phyloP scores from a whole-genome alignment of 2,329 filamentous ascomycete species.

The Pseudogymnoascus sp. region DNA sequence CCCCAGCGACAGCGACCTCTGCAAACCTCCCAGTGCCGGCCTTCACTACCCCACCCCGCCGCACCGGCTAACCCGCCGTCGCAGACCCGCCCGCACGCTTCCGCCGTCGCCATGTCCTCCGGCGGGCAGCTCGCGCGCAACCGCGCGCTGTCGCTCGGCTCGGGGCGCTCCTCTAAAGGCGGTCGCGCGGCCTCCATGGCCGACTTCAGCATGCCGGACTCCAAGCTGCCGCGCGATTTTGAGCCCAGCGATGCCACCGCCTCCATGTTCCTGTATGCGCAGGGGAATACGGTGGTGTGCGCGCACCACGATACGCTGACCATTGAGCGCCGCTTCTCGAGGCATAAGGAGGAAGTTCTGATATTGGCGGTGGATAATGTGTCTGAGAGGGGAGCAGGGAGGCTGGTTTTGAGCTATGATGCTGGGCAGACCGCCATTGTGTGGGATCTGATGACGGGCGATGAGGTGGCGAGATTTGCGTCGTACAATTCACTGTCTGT shows the following conservation, averaged over 20 bases:
- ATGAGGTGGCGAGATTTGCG: constrained; percentile 83
- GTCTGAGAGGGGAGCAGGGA: constrained; percentile 75
- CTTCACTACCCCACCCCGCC: constrained; percentile 16
- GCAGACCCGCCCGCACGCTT: constrained; percentile 13
- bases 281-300: constrained; percentile 74
- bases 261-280: constrained; percentile 80
- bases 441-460: constrained; percentile 89
- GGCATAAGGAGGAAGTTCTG: constrained; percentile 73
- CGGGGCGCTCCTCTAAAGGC: constrained; percentile 45
- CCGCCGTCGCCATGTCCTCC: constrained; percentile 46
- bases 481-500: constrained; percentile 81
- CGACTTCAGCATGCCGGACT: constrained; percentile 46
- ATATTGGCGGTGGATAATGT: constrained; percentile 85
- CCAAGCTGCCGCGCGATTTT: constrained; percentile 49
- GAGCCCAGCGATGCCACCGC: constrained; percentile 86
- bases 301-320: constrained; percentile 88
- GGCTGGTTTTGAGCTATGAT: constrained; percentile 89
- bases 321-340: constrained; percentile 76
- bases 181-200: constrained; percentile 35
- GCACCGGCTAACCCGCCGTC: constrained; percentile 24
- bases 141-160: constrained; percentile 50
- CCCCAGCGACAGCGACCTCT: constrained; percentile 10
- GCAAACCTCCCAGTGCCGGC: neutral
- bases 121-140: constrained; percentile 46
- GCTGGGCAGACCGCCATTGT: constrained; percentile 84